Base-by-base conservation (phyloP, 2,329 filamentous ascomycete genomes). In the Proliferodiscus dingleyae region DNA sequence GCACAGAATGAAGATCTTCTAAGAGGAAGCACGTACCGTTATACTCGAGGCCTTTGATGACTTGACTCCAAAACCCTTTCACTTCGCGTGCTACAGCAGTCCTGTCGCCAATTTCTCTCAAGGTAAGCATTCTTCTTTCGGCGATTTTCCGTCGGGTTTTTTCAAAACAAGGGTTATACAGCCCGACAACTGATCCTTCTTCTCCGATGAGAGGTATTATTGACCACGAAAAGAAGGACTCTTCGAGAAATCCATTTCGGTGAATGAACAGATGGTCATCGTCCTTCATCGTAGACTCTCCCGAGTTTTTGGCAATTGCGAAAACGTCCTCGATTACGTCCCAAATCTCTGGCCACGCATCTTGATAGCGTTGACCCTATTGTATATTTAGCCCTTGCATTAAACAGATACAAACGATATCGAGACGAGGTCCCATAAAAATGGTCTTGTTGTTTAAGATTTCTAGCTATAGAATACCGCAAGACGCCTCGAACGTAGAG, bases 171-270 rank as follows among this genome's bases (percentile, higher is more conserved):
- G 87, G 86, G 58, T 90, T 90, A 62, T 89, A 90, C 0, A 91
- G 65, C 2, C 85, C 87, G 50, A 86, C 79, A 6, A 90, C 84
- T 10, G 78, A 78, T 2, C 87, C 87, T 48, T 89, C 83, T 30
- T 75, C 73, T 3, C 86, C 87, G 1, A 91, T 77, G 51, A 91
- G 72, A 0, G 87, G 87, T 21, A 91, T 83, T 33, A 91, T 81
- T 1, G 81, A 86, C 86, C 86, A 91, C 10, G 83, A 87, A 62
- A 91, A 91, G 61, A 87, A 91, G 0, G 85, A 81, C 61, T 93
- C 87, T 64, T 94, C 86, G 1, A 88, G 66, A 50, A 78, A 88
- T 1, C 81, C 78, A 51, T 80, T 78, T 6, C 87, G 78, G 37
- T 75, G 71, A 24, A 93, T 75, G 57, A 89, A 89, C 1, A 91